Percentiles rank a stretch among this genome's conserved stretches.
phyloP scores from a whole-genome alignment of 805 yeast genomes.

The Pachysolen tannophilus region DNA sequence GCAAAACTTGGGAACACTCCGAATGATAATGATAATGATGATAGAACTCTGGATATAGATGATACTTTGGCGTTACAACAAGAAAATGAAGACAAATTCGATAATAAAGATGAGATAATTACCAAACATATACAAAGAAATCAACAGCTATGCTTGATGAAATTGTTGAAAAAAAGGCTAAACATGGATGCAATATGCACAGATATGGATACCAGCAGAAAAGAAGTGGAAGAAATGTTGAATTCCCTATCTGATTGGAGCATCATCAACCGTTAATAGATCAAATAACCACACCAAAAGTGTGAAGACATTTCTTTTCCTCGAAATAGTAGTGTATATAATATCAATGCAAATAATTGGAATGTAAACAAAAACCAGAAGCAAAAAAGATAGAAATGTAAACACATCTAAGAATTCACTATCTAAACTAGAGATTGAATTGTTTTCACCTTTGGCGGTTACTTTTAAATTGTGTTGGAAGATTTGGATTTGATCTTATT shows the following conservation, averaged over 20 bases:
- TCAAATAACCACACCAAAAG: background rate
- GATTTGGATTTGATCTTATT: no score
- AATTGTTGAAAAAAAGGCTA: slow-evolving; percentile 41
- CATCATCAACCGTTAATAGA: slow-evolving; percentile 27
- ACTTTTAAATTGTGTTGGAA: no score
- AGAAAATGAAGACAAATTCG: slow-evolving; percentile 17
- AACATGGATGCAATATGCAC: slow-evolving; percentile 66
- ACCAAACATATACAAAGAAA: slow-evolving; percentile 15
- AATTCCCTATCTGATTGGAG: slow-evolving; percentile 38
- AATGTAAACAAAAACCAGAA: background rate
- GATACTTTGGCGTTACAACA: no score
- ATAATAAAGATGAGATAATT: slow-evolving; percentile 14
- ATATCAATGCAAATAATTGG: background rate
- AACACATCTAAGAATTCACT: background rate
- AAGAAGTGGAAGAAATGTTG: slow-evolving; percentile 44
- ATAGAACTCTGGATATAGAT: no score
- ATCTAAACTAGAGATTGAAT: background rate
- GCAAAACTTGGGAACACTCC: background rate
- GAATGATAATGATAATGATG: background rate
- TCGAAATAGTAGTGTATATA: slow-evolving; percentile 2
- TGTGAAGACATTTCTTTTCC: no score
- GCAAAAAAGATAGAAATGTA: slow-evolving; percentile 1
- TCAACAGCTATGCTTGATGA: slow-evolving; percentile 30
- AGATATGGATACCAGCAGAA: slow-evolving; percentile 47
- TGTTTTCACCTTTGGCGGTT: background rate